phyloP scores from a whole-genome alignment of 2,329 filamentous ascomycete genomes.

The Ambrosiella beaveri region DNA sequence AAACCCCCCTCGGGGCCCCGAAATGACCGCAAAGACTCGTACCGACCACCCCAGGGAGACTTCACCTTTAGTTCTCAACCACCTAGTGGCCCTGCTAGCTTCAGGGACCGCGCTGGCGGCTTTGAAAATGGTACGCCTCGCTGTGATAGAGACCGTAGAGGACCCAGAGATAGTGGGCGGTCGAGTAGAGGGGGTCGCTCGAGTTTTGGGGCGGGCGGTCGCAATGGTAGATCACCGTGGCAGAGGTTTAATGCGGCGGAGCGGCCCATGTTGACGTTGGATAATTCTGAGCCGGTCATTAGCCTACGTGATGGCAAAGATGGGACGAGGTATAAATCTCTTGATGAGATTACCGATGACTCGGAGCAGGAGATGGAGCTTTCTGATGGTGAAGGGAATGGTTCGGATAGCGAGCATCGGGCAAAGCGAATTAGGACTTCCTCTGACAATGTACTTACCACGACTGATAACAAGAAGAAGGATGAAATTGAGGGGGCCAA shows the following conservation, averaged over 20 bases:
- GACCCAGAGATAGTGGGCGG: slow-evolving; percentile 13
- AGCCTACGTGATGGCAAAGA: slow-evolving; percentile 28
- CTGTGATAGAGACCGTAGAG: slow-evolving; percentile 9
- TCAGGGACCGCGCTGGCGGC: slow-evolving; percentile 13
- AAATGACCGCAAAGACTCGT: slow-evolving; percentile 6
- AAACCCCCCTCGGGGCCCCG: slow-evolving; percentile 5
- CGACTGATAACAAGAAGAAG: background rate
- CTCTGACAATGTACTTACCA: slow-evolving; percentile 22
- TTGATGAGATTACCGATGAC: slow-evolving; percentile 44
- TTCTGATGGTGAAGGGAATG: slow-evolving; percentile 30
- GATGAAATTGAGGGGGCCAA: background rate
- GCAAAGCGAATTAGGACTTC: slow-evolving; percentile 14
- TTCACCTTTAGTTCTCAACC: slow-evolving; percentile 40
- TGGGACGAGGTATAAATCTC: slow-evolving; percentile 33
- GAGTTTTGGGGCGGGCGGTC: slow-evolving; percentile 16
- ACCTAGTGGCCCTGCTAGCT: slow-evolving; percentile 23
- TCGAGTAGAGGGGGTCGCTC: slow-evolving; percentile 15
- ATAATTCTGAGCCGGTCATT: slow-evolving; percentile 26
- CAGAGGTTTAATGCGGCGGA: slow-evolving; percentile 28
- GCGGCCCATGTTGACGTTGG: slow-evolving; percentile 31
- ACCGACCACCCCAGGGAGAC: slow-evolving; percentile 26
- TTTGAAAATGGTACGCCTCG: slow-evolving; percentile 13
- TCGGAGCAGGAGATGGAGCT: slow-evolving; percentile 49
- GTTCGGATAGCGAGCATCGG: background rate
- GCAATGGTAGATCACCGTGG: slow-evolving; percentile 16